phyloP scores from a whole-genome alignment of 495 filamentous ascomycete genomes.

The Trichoderma asperelloides region DNA sequence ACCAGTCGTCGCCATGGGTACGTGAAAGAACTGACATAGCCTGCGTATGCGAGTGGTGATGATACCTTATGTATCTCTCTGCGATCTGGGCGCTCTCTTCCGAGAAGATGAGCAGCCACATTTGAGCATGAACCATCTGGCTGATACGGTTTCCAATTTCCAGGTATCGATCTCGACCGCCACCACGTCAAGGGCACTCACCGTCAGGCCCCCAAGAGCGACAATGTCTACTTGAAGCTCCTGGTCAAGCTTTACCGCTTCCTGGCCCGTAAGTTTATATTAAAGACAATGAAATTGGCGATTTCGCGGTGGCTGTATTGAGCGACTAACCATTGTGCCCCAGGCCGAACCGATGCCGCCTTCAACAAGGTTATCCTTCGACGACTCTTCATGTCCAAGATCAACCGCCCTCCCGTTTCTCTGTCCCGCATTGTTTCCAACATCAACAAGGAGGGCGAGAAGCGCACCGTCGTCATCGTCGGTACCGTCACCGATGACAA shows the following conservation, averaged over 20 bases:
- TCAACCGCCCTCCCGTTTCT: constrained; percentile 92
- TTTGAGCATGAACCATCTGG: constrained; percentile 43
- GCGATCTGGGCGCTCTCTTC: neutral
- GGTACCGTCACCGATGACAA: constrained; percentile 96
- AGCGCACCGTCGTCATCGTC: constrained; percentile 86
- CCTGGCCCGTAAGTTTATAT: constrained; percentile 71
- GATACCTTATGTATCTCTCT: neutral
- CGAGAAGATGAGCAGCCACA: constrained; percentile 8
- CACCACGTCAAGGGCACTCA: constrained; percentile 83
- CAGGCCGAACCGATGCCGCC: constrained; percentile 87
- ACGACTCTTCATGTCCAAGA: constrained; percentile 93
- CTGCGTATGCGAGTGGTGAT: constrained; percentile 10
- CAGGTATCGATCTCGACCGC: constrained; percentile 62
- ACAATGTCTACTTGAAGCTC: constrained; percentile 96
- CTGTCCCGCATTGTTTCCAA: constrained; percentile 78
- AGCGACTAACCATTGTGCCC: neutral
- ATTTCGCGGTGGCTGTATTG: neutral
- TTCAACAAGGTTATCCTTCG: constrained; percentile 98
- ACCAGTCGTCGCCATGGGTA: constrained; percentile 10
- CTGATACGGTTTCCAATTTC: constrained; percentile 40
- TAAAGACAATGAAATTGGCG: neutral
- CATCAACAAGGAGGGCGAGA: constrained; percentile 57
- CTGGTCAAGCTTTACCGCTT: constrained; percentile 99
- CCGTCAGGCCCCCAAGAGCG: constrained; percentile 92
- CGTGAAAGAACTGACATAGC: constrained; percentile 9